Conservation (phyloP, 2,329 filamentous ascomycete species). For the Pseudopithomyces maydicus region DNA sequence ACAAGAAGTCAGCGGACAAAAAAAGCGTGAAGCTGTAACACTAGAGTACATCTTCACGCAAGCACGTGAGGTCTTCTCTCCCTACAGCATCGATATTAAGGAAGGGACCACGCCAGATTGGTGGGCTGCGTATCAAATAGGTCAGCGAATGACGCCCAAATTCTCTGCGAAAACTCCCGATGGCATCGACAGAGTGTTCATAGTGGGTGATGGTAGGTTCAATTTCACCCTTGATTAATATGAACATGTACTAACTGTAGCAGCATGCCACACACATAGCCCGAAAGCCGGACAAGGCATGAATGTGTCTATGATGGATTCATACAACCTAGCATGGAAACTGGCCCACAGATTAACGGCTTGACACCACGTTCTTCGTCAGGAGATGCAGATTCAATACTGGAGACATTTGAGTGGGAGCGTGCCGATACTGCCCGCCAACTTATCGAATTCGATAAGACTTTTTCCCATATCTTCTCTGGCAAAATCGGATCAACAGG, state of each 20-base stretch:
- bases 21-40: too few species aligned
- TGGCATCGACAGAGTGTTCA: too few species aligned
- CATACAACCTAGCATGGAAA: background rate
- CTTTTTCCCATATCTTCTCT: background rate
- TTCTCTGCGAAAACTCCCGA: too few species aligned
- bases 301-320: background rate
- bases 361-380: too few species aligned
- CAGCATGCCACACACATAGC: background rate
- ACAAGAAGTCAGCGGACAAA: too few species aligned
- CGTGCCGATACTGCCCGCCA: background rate
- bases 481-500: background rate
- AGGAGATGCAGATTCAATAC: background rate
- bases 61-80: too few species aligned
- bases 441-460: background rate
- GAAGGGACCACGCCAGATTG: too few species aligned
- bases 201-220: too few species aligned
- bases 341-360: too few species aligned
- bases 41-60: too few species aligned
- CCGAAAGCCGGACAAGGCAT: background rate
- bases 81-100: background rate
- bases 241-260: background rate
- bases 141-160: background rate
- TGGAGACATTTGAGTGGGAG: background rate
- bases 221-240: too few species aligned
- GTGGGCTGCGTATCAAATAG: background rate